Evolutionary conservation across 2,329 filamentous ascomycete genomes (phyloP).

Genomic region (Pyrenophora tritici-repentis): DNA sequence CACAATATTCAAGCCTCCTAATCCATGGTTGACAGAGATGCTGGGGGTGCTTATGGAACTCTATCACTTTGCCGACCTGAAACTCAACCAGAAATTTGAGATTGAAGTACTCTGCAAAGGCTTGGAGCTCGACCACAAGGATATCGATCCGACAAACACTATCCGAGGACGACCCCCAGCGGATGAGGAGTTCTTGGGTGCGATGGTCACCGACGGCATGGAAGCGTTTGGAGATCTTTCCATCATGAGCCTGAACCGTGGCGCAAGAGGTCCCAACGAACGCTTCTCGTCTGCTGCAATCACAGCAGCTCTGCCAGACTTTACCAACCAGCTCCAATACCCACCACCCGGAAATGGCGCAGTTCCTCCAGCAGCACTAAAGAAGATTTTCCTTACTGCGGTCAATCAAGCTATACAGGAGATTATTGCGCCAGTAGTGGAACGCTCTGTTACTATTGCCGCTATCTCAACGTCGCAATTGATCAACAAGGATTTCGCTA

Average conservation of each 20-base stretch:
- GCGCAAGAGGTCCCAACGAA: constrained; percentile 65
- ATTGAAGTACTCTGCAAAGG: constrained; percentile 97
- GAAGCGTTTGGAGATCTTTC: constrained; percentile 85
- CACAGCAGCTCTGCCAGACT: constrained; percentile 80
- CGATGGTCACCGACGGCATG: constrained; percentile 66
- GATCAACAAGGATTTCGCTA: constrained; percentile 94
- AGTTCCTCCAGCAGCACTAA: constrained; percentile 68
- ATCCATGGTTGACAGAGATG: constrained; percentile 98
- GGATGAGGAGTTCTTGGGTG: constrained; percentile 60
- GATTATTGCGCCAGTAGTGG: constrained; percentile 96
- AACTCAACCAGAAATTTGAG: constrained; percentile 97
- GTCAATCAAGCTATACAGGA: constrained; percentile 90
- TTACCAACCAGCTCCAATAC: constrained; percentile 77
- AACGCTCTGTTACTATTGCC: constrained; percentile 95
- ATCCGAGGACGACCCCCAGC: constrained; percentile 77
- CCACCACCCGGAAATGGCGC: constrained; percentile 71
- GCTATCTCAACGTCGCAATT: constrained; percentile 96
- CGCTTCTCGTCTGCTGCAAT: constrained; percentile 78
- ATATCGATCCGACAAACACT: constrained; percentile 82
- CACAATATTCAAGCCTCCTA: constrained; percentile 88
- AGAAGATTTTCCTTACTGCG: constrained; percentile 79
- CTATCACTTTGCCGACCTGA: constrained; percentile 90
- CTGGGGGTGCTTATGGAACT: constrained; percentile 88
- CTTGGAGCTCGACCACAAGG: constrained; percentile 87
- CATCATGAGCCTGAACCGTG: constrained; percentile 64